A percentile compares a stretch with the other conserved stretches of the same genome.
Conservation (phyloP, 768 basidiomycete species). For the Podaxis sp. region DNA sequence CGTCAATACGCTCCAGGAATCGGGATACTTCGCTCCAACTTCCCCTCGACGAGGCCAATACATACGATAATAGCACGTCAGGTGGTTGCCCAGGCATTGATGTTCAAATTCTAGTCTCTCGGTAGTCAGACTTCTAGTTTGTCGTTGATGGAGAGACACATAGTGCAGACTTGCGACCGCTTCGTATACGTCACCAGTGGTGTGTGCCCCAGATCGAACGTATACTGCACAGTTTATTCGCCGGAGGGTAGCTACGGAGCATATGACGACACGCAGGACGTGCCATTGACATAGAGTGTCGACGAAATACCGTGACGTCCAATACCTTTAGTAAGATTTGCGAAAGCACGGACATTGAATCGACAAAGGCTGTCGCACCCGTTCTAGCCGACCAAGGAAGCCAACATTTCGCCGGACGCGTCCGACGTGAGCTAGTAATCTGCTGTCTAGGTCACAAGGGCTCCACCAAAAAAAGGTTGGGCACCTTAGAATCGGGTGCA, state of each 20-base stretch:
- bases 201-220: slow-evolving; percentile 30
- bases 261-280: slow-evolving; percentile 27
- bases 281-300: slow-evolving; percentile 18
- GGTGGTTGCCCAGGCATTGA: slow-evolving; percentile 38
- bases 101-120: slow-evolving; percentile 14
- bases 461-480: too few species aligned
- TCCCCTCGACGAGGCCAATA: slow-evolving; percentile 32
- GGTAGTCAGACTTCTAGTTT: too few species aligned
- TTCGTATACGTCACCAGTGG: slow-evolving; percentile 26
- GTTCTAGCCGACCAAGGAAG: too few species aligned
- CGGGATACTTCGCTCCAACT: slow-evolving; percentile 30
- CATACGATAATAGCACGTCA: slow-evolving; percentile 34
- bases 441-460: too few species aligned
- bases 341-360: background rate
- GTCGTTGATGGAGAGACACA: too few species aligned
- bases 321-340: background rate
- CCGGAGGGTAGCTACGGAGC: slow-evolving; percentile 31
- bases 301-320: background rate
- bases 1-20: slow-evolving; percentile 24
- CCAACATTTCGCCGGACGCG: too few species aligned
- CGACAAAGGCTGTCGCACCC: too few species aligned
- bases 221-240: slow-evolving; percentile 38
- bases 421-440: too few species aligned
- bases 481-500: too few species aligned
- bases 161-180: slow-evolving; percentile 24